A percentile compares a stretch with the other conserved stretches of the same genome.
phyloP scores from a whole-genome alignment of 2,329 filamentous ascomycete species.

The Epichloe hybrida region DNA sequence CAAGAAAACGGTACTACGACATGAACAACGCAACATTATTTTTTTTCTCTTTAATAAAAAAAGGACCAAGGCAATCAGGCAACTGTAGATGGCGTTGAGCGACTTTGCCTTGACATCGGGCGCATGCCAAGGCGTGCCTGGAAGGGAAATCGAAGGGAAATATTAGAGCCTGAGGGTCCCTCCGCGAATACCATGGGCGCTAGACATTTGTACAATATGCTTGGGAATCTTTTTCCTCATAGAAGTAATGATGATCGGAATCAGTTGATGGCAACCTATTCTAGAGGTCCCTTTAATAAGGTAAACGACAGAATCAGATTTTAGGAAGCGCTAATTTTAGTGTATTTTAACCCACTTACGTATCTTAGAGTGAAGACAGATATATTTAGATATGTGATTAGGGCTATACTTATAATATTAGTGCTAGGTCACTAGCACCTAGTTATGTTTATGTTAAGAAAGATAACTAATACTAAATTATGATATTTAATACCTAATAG shows the following conservation, averaged over 20 bases:
- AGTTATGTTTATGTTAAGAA: too few species aligned
- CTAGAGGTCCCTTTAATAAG: too few species aligned
- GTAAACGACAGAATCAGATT: neutral
- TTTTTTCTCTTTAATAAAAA: neutral
- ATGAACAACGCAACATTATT: neutral
- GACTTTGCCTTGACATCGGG: neutral
- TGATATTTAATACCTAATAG: too few species aligned
- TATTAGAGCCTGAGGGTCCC: constrained; percentile 8
- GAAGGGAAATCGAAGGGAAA: neutral
- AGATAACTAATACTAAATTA: too few species aligned
- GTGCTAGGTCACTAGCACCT: too few species aligned
- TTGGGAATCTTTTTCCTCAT: constrained; percentile 7
- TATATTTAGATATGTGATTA: too few species aligned
- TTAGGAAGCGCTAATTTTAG: too few species aligned
- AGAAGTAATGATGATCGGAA: constrained; percentile 8
- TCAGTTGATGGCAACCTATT: neutral
- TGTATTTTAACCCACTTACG: too few species aligned
- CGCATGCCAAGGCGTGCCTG: neutral
- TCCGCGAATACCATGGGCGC: constrained; percentile 10
- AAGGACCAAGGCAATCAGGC: neutral
- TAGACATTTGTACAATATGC: constrained; percentile 13
- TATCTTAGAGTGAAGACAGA: too few species aligned
- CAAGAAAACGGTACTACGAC: neutral
- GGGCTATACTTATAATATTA: too few species aligned
- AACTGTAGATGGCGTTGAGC: neutral